Conservation (phyloP, 345 rosid species). For the Melaleuca alternifolia region DNA sequence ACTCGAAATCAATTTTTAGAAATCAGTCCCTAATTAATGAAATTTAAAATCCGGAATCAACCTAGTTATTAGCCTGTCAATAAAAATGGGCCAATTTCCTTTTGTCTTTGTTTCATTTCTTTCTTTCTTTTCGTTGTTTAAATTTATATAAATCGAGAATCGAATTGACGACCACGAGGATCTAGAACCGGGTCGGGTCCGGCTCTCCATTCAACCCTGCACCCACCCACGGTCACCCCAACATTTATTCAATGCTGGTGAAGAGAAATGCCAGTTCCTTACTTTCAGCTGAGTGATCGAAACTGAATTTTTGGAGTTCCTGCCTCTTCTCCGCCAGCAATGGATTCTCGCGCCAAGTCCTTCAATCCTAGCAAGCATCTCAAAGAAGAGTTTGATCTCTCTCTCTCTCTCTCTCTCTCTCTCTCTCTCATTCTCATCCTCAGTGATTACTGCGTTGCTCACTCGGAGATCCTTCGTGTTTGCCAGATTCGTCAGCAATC, state of each 20-base stretch:
- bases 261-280: neutral
- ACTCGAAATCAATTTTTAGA: no score
- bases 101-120: no score
- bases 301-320: neutral
- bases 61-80: no score
- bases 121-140: no score
- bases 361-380: constrained; percentile 67
- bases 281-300: neutral
- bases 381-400: constrained; percentile 52
- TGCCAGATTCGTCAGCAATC: constrained; percentile 76
- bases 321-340: constrained; percentile 4
- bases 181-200: no score
- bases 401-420: neutral
- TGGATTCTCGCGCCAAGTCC: constrained; percentile 36
- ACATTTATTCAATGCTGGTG: neutral
- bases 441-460: neutral
- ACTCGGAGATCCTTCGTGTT: neutral
- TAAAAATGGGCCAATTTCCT: no score
- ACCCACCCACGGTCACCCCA: no score
- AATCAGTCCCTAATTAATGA: no score
- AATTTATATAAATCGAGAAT: no score
- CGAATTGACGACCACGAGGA: no score
- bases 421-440: neutral
- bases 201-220: no score
- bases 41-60: no score